Conservation (phyloP, 805 yeast genomes). For the Saccharomyces kudriavzevii region DNA sequence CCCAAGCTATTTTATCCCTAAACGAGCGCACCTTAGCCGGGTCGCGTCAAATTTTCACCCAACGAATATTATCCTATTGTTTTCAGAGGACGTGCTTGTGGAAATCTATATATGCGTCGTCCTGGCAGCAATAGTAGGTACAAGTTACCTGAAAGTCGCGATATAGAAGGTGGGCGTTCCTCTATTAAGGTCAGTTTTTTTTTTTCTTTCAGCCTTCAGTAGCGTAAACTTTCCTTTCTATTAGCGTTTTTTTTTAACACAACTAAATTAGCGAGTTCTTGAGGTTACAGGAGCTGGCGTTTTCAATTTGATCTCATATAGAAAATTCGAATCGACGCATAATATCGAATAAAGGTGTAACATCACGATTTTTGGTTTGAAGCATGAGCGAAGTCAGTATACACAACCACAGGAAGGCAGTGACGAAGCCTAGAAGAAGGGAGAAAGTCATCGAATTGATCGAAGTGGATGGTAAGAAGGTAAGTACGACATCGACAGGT, state of each 20-base stretch:
- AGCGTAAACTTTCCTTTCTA: background rate
- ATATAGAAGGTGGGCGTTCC: background rate
- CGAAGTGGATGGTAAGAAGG: constrained; percentile 35
- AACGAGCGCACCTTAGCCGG: background rate
- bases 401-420: background rate
- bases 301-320: background rate
- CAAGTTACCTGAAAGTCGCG: background rate
- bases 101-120: background rate
- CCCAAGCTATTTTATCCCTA: background rate
- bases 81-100: background rate
- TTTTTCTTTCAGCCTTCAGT: background rate
- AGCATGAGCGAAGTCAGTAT: constrained; percentile 1
- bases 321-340: background rate
- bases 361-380: background rate
- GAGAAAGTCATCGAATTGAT: constrained; percentile 29
- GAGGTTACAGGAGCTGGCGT: background rate
- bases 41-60: background rate
- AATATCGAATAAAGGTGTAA: background rate
- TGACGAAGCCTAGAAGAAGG: constrained; percentile 9
- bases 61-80: background rate
- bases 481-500: constrained; percentile 43
- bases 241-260: background rate
- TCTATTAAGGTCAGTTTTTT: background rate
- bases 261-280: background rate
- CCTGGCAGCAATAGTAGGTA: background rate